These are phyloP conservation scores for Clathrospora elynae DNA, from an alignment of 2,329 filamentous ascomycete species.

Conservation along the genomic window DNA sequence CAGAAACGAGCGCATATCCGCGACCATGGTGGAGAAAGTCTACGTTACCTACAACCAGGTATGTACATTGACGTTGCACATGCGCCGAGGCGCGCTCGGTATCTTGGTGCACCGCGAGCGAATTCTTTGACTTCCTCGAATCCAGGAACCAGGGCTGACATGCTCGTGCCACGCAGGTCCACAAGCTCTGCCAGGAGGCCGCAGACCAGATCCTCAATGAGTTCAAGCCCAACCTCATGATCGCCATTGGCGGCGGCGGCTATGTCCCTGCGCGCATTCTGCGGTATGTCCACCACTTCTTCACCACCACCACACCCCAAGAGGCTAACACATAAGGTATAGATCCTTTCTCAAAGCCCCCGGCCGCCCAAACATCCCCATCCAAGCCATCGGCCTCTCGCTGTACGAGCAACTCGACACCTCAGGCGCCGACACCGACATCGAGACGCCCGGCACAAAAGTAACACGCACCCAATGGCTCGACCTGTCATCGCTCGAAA, in stretches of 20 bases:
- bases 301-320: neutral
- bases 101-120: slow-evolving; percentile 7
- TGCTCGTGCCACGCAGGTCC: slow-evolving; percentile 65
- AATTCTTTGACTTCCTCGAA: neutral
- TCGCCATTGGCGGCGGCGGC: slow-evolving; percentile 95
- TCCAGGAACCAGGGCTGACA: slow-evolving; percentile 12
- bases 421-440: slow-evolving; percentile 61
- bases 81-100: slow-evolving; percentile 12
- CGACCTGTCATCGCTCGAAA: slow-evolving; percentile 82
- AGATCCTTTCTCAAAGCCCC: slow-evolving; percentile 90
- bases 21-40: slow-evolving; percentile 50
- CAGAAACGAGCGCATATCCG: slow-evolving; percentile 9
- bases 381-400: slow-evolving; percentile 97
- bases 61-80: slow-evolving; percentile 26
- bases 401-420: slow-evolving; percentile 84
- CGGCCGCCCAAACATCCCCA: slow-evolving; percentile 90
- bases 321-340: neutral
- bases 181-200: slow-evolving; percentile 92
- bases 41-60: slow-evolving; percentile 54
- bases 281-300: slow-evolving; percentile 57
- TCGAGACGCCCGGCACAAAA: slow-evolving; percentile 86
- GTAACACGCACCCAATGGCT: slow-evolving; percentile 99
- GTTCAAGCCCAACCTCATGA: slow-evolving; percentile 94
- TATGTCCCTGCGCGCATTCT: slow-evolving; percentile 97
- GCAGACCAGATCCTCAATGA: slow-evolving; percentile 80